A percentile compares a stretch with the other conserved stretches of the same genome.
Conservation (phyloP, 768 basidiomycete species). For the Trametes maxima region DNA sequence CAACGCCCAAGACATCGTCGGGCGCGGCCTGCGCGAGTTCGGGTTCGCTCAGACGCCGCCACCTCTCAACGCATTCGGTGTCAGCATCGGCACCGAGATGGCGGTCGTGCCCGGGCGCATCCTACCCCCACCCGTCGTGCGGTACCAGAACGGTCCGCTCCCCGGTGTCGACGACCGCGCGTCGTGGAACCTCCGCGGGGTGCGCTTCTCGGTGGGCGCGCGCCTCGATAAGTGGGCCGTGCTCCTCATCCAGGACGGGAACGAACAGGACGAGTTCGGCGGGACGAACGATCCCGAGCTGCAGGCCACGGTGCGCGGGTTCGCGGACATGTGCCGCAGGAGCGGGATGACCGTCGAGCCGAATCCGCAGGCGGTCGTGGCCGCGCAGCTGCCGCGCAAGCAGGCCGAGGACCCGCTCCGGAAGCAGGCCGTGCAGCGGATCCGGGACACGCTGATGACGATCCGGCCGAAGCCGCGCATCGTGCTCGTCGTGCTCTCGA, state of each 20-base stretch:
- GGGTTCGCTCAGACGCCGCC: slow-evolving; percentile 40
- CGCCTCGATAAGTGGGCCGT: slow-evolving; percentile 66
- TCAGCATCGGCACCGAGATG: slow-evolving; percentile 51
- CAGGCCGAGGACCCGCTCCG: slow-evolving; percentile 57
- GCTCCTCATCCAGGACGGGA: slow-evolving; percentile 64
- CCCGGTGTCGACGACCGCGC: slow-evolving; percentile 46
- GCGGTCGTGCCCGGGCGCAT: slow-evolving; percentile 58
- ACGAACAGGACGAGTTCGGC: slow-evolving; percentile 58
- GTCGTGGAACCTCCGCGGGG: slow-evolving; percentile 56
- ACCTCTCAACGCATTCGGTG: slow-evolving; percentile 46
- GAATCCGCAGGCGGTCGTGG: slow-evolving; percentile 40
- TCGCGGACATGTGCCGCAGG: slow-evolving; percentile 59
- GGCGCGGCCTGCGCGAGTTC: slow-evolving; percentile 44
- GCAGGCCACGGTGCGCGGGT: slow-evolving; percentile 47
- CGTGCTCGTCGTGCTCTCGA: slow-evolving; percentile 51
- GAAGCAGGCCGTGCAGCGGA: slow-evolving; percentile 46
- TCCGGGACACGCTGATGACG: slow-evolving; percentile 44
- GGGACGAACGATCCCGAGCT: slow-evolving; percentile 59
- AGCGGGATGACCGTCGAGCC: slow-evolving; percentile 61
- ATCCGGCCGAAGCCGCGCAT: slow-evolving; percentile 44
- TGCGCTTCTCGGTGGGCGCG: slow-evolving; percentile 64
- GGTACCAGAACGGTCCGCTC: slow-evolving; percentile 37
- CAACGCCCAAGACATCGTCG: slow-evolving; percentile 48
- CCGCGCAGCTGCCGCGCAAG: slow-evolving; percentile 54
- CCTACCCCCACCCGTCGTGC: slow-evolving; percentile 45